Base-by-base conservation (phyloP, 2,329 filamentous ascomycete genomes). In the Epichloe gansuensis region DNA sequence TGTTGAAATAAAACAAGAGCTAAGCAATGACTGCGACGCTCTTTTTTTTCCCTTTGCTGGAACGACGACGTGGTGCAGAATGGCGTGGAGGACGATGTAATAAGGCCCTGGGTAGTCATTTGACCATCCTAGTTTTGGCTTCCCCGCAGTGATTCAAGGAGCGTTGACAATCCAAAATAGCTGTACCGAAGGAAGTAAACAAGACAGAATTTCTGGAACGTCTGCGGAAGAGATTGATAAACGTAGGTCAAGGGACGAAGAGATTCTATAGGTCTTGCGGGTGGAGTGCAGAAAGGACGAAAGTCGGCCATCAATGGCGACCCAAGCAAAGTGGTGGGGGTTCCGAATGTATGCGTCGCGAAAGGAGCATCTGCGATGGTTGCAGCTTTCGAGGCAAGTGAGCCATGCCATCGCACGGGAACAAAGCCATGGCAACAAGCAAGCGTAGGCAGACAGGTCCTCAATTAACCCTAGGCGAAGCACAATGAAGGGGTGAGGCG, bases 321-420 rank as follows among this genome's bases (percentile, higher is more conserved):
- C 46, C 34, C 31, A 41, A 38, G 50, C 35, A 17, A 42, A 17
- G n/a, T 25, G 23, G 38, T 49, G 50, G 50, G 36, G 43, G 23
- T 27, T 47, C 17, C 27, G 34, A 21, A 47, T 40, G 45, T 52
- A 44, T 49, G 49, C 34, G 38, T 34, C 43, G 50, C 39, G 41
- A 31, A 35, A 45, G 40, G 31, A 51, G 50, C 44, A 40, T 47
- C 43, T 52, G 53, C 47, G 50, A 51, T 39, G 47, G 47, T 34
- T 46, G 39, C 45, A 54, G 45, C 46, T 52, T 13, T 45, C 47
- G 42, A 44, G 41, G 39, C 47, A 50, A 51, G 50, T 42, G 46
- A 52, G 43, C 41, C 38, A 38, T 15, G 41, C 40, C 45, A 50
- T 47, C 27, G 47, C 47, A 35, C 42, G 47, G 13, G 34, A 25